phyloP scores from a whole-genome alignment of 192 early-diverging fungal genomes.

The Backusella sp. region DNA sequence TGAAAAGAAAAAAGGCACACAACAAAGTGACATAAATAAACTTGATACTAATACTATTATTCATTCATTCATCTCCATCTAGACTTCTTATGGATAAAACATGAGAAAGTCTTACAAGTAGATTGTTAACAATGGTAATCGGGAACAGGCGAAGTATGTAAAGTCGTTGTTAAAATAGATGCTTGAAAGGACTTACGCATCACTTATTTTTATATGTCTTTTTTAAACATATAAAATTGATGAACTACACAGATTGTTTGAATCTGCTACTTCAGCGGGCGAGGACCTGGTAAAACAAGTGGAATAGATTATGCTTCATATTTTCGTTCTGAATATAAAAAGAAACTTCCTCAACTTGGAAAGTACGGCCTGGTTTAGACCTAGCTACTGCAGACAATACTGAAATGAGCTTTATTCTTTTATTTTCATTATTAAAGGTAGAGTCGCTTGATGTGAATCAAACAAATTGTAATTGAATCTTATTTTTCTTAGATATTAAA shows the following conservation, averaged over 20 bases:
- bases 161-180: neutral
- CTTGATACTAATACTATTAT: too few species aligned
- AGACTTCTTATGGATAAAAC: too few species aligned
- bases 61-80: too few species aligned
- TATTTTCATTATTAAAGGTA: constrained; percentile 95
- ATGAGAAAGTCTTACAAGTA: too few species aligned
- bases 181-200: neutral
- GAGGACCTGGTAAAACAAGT: constrained; percentile 27
- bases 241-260: constrained; percentile 58
- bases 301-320: neutral
- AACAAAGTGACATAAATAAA: too few species aligned
- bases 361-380: constrained; percentile 69
- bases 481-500: constrained; percentile 70
- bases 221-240: constrained; percentile 41
- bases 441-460: neutral
- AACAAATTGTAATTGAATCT: neutral
- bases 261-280: constrained; percentile 40
- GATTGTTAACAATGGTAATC: too few species aligned
- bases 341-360: neutral
- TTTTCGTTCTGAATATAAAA: neutral
- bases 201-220: neutral
- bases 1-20: too few species aligned
- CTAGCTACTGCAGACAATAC: constrained; percentile 95
- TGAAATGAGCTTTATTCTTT: constrained; percentile 99
- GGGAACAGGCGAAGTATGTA: neutral